phyloP scores from a whole-genome alignment of 2,329 filamentous ascomycete species.

The Fusarium penzigii region DNA sequence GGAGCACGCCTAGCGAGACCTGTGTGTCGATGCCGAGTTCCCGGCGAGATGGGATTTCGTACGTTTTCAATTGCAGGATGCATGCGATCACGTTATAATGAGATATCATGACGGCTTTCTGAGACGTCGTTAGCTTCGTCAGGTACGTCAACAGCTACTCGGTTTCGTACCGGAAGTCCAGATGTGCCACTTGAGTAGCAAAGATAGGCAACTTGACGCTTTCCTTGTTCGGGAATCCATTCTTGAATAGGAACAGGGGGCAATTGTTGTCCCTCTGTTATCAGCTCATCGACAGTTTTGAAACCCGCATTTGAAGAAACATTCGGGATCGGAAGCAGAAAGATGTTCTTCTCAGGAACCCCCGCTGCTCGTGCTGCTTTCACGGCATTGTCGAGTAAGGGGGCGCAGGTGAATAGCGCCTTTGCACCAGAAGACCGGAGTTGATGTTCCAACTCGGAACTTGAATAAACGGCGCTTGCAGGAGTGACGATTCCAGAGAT shows the following conservation, averaged over 20 bases:
- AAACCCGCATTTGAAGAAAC: conserved; percentile 40
- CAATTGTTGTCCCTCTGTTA: conserved; percentile 58
- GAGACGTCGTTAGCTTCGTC: background rate
- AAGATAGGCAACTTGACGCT: conserved; percentile 70
- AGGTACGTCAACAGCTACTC: rapidly evolving
- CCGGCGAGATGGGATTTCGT: conserved; percentile 40
- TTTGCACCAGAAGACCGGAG: conserved; percentile 68
- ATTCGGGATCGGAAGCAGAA: conserved; percentile 67
- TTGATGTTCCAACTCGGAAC: conserved; percentile 70
- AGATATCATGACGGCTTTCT: conserved; percentile 86
- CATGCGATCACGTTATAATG: conserved; percentile 80
- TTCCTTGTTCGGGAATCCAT: conserved; percentile 66
- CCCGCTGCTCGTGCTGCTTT: conserved; percentile 63
- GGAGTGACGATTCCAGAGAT: conserved; percentile 72
- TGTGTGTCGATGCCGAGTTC: conserved; percentile 41
- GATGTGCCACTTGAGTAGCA: conserved; percentile 82
- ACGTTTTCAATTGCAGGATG: conserved; percentile 58
- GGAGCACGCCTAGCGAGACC: conserved; percentile 65
- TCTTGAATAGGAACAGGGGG: conserved; percentile 51
- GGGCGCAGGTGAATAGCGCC: conserved; percentile 71
- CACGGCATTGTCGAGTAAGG: conserved; percentile 63
- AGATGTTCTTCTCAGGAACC: conserved; percentile 64
- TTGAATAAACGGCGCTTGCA: conserved; percentile 73
- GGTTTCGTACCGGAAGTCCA: conserved; percentile 62
- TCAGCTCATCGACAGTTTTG: conserved; percentile 66